Conservation (phyloP, 306 rosid genomes). For the Inga oerstediana region DNA sequence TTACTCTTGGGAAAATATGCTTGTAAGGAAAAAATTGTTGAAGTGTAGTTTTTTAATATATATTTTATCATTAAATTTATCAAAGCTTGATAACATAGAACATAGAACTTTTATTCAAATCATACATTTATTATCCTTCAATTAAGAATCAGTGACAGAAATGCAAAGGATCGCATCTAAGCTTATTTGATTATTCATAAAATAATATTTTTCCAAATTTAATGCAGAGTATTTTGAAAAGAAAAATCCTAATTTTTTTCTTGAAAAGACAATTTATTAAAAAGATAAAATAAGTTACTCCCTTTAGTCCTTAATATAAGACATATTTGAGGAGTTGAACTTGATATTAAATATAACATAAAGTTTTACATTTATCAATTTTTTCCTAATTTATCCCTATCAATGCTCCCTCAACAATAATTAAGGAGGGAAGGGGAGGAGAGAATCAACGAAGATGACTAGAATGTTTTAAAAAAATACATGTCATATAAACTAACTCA, state of each 20-base stretch:
- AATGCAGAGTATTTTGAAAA: neutral
- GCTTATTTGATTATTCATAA: neutral
- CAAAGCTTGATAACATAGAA: neutral
- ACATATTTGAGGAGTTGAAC: no score
- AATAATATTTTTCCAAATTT: neutral
- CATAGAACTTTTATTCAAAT: neutral
- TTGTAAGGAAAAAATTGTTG: neutral
- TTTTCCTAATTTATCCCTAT: no score
- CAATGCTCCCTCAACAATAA: no score
- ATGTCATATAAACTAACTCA: no score
- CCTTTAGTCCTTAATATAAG: no score
- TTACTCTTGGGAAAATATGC: neutral
- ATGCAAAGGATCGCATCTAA: neutral
- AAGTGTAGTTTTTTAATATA: neutral
- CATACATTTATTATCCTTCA: neutral
- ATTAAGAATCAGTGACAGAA: neutral
- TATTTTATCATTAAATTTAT: neutral
- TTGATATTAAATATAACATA: no score
- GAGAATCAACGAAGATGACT: no score
- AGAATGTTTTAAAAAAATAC: no score
- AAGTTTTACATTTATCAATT: no score
- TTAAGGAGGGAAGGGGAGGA: no score
- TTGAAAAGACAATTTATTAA: no score
- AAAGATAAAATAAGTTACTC: no score
- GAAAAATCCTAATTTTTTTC: neutral